phyloP scores from a whole-genome alignment of 2,329 filamentous ascomycete genomes.

The Xylaria sp. region DNA sequence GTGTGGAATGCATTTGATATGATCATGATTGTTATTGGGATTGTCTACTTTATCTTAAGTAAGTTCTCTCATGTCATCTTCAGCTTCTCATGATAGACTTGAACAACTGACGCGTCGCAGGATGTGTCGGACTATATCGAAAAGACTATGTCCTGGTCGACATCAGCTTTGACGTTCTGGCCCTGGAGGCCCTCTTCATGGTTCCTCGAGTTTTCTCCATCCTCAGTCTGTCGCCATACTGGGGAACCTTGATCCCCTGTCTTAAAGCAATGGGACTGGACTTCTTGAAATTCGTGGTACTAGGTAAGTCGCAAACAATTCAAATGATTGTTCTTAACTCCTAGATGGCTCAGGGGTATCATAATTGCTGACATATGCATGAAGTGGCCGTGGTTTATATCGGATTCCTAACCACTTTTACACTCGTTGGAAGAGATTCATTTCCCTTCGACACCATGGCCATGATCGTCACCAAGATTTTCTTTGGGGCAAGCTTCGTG shows the following conservation, averaged over 20 bases:
- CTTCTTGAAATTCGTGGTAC: slow-evolving; percentile 67
- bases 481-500: slow-evolving; percentile 70
- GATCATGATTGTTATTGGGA: slow-evolving; percentile 67
- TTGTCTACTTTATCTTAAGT: slow-evolving; percentile 67
- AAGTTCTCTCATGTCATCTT: slow-evolving; percentile 38
- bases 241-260: slow-evolving; percentile 83
- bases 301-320: slow-evolving; percentile 58
- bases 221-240: slow-evolving; percentile 81
- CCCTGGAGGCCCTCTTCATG: slow-evolving; percentile 82
- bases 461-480: slow-evolving; percentile 73
- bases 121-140: slow-evolving; percentile 60
- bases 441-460: slow-evolving; percentile 65
- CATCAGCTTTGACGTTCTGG: slow-evolving; percentile 80
- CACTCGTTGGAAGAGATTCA: slow-evolving; percentile 65
- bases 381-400: slow-evolving; percentile 53
- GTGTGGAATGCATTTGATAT: slow-evolving; percentile 75
- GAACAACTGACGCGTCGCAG: slow-evolving; percentile 36
- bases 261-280: slow-evolving; percentile 93
- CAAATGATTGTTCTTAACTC: neutral
- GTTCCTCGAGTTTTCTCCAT: slow-evolving; percentile 85
- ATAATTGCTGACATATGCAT: slow-evolving; percentile 3
- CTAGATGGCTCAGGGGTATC: neutral
- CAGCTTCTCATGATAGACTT: neutral
- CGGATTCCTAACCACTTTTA: slow-evolving; percentile 84
- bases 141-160: slow-evolving; percentile 61